Percentiles rank a stretch among this genome's conserved stretches.
These are phyloP conservation scores for Sphagnum fallax DNA, from an alignment of 228 moss, liverwort and hornwort genomes.

Conservation along the genomic window DNA sequence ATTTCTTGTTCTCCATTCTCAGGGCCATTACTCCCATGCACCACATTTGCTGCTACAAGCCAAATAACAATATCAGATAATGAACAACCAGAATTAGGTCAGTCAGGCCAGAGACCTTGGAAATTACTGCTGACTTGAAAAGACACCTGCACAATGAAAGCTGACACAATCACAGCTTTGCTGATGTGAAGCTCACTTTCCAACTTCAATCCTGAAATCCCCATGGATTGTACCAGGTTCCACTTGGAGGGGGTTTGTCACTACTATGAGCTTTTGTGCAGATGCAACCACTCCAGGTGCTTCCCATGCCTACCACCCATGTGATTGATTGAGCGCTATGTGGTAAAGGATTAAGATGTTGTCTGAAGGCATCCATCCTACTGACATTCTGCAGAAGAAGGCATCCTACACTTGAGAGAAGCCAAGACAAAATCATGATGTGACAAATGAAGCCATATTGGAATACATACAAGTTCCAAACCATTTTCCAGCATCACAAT, in stretches of 20 bases:
- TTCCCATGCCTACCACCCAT: conserved; percentile 59
- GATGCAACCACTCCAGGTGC: conserved; percentile 92
- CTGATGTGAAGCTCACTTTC: conserved; percentile 18
- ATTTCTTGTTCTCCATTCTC: conserved; percentile 76
- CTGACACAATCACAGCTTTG: neutral
- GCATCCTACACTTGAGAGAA: neutral
- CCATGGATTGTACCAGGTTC: conserved; percentile 93
- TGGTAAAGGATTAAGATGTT: no score
- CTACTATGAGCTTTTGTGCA: conserved; percentile 87
- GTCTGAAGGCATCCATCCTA: no score
- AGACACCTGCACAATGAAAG: neutral
- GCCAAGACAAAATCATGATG: neutral
- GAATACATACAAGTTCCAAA: no score
- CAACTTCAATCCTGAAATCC: conserved; percentile 75
- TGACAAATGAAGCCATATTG: neutral
- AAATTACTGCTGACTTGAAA: neutral
- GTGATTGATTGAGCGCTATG: no score
- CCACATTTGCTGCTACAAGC: conserved; percentile 54
- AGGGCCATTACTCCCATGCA: conserved; percentile 86
- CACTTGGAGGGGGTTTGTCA: conserved; percentile 82
- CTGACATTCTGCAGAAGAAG: neutral
- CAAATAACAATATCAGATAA: neutral
- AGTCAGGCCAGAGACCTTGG: no score
- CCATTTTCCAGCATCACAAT: no score
- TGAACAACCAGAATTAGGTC: no score